A percentile compares a stretch with the other conserved stretches of the same genome.
phyloP scores from a whole-genome alignment of 177 flowering plant species.

The Telopea speciosissima region DNA sequence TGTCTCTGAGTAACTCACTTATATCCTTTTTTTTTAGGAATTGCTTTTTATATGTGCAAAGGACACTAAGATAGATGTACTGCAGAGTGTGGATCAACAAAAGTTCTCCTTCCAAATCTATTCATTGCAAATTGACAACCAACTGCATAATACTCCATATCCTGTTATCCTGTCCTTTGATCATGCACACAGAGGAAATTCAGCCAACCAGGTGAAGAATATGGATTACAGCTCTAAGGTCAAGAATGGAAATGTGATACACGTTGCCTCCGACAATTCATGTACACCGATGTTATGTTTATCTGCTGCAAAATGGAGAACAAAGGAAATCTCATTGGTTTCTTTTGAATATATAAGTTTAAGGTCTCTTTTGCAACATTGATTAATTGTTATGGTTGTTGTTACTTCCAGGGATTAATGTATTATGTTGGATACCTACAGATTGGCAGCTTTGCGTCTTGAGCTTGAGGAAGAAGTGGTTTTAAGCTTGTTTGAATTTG shows the following conservation, averaged over 20 bases:
- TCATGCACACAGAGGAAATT: conserved; percentile 36
- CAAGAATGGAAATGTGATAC: conserved; percentile 23
- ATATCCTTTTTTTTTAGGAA: conserved; percentile 42
- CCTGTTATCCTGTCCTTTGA: conserved; percentile 83
- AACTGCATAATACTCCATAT: conserved; percentile 54
- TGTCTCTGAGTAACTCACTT: not conserved
- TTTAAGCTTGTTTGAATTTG: conserved; percentile 53
- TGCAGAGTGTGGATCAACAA: conserved; percentile 74
- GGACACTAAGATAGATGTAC: conserved; percentile 46
- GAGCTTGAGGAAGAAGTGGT: conserved; percentile 85
- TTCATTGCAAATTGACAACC: conserved; percentile 89
- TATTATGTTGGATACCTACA: conserved; percentile 35
- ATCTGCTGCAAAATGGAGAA: conserved; percentile 75
- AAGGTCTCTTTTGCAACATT: conserved; percentile 38
- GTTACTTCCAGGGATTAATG: conserved; percentile 4
- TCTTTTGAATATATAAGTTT: conserved; percentile 72
- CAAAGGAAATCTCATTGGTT: conserved; percentile 53
- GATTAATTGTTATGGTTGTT: not conserved
- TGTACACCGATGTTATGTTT: conserved; percentile 56
- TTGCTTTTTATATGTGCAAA: conserved; percentile 71
- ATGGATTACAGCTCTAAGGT: conserved; percentile 30
- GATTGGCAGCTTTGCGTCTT: conserved; percentile 67
- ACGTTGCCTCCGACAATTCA: conserved; percentile 26
- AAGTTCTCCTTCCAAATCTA: conserved; percentile 54
- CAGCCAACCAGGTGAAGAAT: conserved; percentile 21